Percentiles rank a stretch among this genome's conserved stretches.
Evolutionary conservation across 2,329 filamentous ascomycete species (phyloP).

Genomic region (Penicillium polonicum): DNA sequence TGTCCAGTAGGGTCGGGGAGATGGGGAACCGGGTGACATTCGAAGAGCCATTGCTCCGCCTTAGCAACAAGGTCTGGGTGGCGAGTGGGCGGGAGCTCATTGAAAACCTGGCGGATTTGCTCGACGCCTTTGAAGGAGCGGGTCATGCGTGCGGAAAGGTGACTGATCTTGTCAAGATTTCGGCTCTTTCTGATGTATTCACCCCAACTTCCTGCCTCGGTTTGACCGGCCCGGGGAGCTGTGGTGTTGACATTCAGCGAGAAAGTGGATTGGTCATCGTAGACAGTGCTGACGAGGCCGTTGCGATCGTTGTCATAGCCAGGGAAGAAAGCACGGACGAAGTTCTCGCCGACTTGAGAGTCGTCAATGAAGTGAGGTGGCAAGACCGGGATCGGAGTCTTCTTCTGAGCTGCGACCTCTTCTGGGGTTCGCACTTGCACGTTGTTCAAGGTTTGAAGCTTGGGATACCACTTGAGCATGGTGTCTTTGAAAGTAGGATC

Average conservation of each 20-base stretch:
- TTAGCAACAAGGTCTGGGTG: slow-evolving; percentile 70
- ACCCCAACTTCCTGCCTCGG: slow-evolving; percentile 59
- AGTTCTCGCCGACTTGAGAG: slow-evolving; percentile 70
- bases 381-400: slow-evolving; percentile 60
- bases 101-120: slow-evolving; percentile 68
- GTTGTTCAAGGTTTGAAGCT: slow-evolving; percentile 73
- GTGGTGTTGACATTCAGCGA: slow-evolving; percentile 70
- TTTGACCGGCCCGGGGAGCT: slow-evolving; percentile 53
- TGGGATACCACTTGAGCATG: slow-evolving; percentile 78
- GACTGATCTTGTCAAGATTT: slow-evolving; percentile 70
- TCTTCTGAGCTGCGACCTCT: slow-evolving; percentile 61
- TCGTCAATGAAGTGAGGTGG: slow-evolving; percentile 73
- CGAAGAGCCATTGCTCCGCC: slow-evolving; percentile 73
- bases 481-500: slow-evolving; percentile 64
- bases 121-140: slow-evolving; percentile 65
- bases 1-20: slow-evolving; percentile 68
- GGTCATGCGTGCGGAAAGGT: slow-evolving; percentile 60
- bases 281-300: slow-evolving; percentile 63
- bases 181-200: slow-evolving; percentile 74
- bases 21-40: slow-evolving; percentile 72
- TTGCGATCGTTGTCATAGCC: slow-evolving; percentile 71
- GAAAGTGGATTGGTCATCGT: slow-evolving; percentile 73
- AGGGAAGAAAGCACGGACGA: slow-evolving; percentile 70
- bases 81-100: slow-evolving; percentile 66
- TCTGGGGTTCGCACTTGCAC: slow-evolving; percentile 70